These are phyloP conservation scores for Austroboletus niveus DNA, from an alignment of 1,284 basidiomycete genomes.

Conservation along the genomic window DNA sequence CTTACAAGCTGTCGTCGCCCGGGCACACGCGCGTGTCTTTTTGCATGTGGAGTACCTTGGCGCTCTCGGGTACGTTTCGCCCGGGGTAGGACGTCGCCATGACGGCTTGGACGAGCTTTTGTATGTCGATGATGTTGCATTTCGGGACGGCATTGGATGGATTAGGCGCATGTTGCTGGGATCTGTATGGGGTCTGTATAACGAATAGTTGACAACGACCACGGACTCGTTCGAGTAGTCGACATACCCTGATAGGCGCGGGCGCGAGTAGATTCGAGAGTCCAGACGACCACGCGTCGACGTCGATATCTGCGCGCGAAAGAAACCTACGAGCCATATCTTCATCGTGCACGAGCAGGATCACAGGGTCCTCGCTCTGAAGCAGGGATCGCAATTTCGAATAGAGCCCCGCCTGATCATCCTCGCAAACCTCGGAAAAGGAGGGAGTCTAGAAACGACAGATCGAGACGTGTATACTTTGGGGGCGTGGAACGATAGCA, in stretches of 20 bases:
- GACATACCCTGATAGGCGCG: conserved; percentile 5
- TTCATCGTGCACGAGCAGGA: conserved; percentile 33
- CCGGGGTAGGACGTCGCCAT: conserved; percentile 24
- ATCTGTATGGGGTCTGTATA: conserved; percentile 8
- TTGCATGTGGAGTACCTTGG: conserved; percentile 28
- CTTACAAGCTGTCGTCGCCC: conserved; percentile 35
- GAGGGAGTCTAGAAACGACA: conserved; percentile 12
- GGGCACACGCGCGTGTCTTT: conserved; percentile 27
- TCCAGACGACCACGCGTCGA: conserved; percentile 21
- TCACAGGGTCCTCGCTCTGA: conserved; percentile 22
- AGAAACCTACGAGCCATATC: conserved; percentile 28
- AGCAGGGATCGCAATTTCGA: conserved; percentile 22
- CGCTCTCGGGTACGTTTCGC: conserved; percentile 24
- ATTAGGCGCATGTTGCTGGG: neutral
- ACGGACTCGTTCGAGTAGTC: neutral
- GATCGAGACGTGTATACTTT: neutral
- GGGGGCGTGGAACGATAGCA: neutral
- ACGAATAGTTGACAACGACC: neutral
- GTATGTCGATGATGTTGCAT: conserved; percentile 24
- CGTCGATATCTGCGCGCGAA: conserved; percentile 21
- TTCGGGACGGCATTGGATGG: neutral
- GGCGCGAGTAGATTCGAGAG: conserved; percentile 19
- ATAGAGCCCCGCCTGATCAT: conserved; percentile 12
- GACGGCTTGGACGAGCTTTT: conserved; percentile 26
- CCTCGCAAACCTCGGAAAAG: conserved; percentile 18